Evolutionary conservation across 768 basidiomycete species (phyloP), one percentile per base, ranked within the genome.

Genomic region (Terana coerulea): DNA sequence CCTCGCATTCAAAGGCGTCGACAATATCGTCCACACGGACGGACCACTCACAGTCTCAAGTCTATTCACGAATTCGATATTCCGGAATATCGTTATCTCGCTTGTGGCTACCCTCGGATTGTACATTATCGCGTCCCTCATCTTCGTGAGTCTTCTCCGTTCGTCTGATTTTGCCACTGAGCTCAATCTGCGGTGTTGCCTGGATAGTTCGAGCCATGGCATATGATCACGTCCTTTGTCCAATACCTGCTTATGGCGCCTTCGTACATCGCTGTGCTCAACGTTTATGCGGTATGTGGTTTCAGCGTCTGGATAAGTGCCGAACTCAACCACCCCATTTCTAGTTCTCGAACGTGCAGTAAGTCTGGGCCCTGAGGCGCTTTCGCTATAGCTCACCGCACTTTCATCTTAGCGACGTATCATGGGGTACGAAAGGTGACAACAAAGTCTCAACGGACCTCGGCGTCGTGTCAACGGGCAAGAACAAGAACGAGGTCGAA

Each of bases 371-470:
- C 24, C 14, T 34, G 5, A 10, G 34, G 29, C n/a, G 30, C 30
- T 29, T n/a, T n/a, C 14, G 33, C 22, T 17, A 19, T 51, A n/a
- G 42, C 45, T 30, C 26, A 51, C 17, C 31, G 48, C 11, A n/a
- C n/a, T n/a, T 33, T 15, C 25, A 6, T 21, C 22, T n/a, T 57
- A 78, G 76, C 68, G 93, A 95, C 53, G 86, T 95, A 9, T 92
- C 90, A 3, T 95, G 94, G 94, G 93, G 94, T 31, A 98, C 91
- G 3, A 98, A 95, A 65, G 95, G 91, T 29, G 91, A 90, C 69
- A 94, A 93, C 74, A 94, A 85, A 62, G 79, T 87, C 37, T 77
- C 75, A 48, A 86, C 86, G 22, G 91, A 95, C 58, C 81, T 98
- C 5, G 97, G 95, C 39, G 85, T 85, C 5, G 88, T 95, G 55